Conservation (phyloP, 768 basidiomycete species). For the Pleurotus ostreatus region DNA sequence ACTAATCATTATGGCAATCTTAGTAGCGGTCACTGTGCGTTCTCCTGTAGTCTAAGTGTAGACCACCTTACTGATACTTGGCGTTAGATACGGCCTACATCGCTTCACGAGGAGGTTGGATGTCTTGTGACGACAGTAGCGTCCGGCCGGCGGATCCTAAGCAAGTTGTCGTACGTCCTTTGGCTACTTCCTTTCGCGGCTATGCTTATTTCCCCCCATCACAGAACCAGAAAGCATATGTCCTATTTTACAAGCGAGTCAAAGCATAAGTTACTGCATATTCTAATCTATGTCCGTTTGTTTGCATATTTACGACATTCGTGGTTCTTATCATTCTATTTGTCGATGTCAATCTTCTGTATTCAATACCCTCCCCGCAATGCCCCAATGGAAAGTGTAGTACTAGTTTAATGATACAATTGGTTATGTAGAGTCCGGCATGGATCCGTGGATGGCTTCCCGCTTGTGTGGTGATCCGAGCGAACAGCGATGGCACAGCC, state of each 20-base stretch:
- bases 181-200: background rate
- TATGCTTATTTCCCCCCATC: slow-evolving; percentile 9
- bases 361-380: slow-evolving; percentile 8
- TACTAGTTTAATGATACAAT: slow-evolving; percentile 3
- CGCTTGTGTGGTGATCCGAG: background rate
- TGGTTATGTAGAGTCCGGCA: background rate
- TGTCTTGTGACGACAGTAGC: slow-evolving; percentile 92
- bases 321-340: background rate
- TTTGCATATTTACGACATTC: slow-evolving; percentile 7
- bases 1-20: slow-evolving; percentile 96
- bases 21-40: slow-evolving; percentile 93
- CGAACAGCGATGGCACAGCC: slow-evolving; percentile 3
- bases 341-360: slow-evolving; percentile 4
- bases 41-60: background rate
- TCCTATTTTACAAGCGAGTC: slow-evolving; percentile 75
- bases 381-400: slow-evolving; percentile 9
- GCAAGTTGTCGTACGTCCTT: slow-evolving; percentile 72
- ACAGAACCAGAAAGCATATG: slow-evolving; percentile 65
- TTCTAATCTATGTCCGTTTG: slow-evolving; percentile 21
- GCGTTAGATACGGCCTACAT: slow-evolving; percentile 86
- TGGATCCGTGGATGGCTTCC: too few relatives aligned
- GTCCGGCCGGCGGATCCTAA: slow-evolving; percentile 68
- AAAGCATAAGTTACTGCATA: slow-evolving; percentile 37
- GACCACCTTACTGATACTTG: background rate
- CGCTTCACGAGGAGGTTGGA: slow-evolving; percentile 83